These are phyloP conservation scores for Citrus mangshanensis DNA, from an alignment of 345 rosid species.

Conservation along the genomic window DNA sequence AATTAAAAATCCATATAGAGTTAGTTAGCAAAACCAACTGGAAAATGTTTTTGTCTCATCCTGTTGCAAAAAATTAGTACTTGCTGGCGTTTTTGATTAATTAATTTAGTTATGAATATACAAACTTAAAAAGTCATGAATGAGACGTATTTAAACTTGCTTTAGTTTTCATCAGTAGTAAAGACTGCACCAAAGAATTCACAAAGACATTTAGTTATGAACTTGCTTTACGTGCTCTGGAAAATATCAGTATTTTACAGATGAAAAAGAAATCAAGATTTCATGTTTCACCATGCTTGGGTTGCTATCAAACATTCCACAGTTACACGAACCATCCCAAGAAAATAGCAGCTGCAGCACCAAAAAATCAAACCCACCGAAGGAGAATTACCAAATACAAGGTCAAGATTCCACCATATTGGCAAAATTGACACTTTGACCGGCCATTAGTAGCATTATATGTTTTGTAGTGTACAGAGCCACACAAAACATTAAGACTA, in stretches of 20 bases:
- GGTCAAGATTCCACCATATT: conserved; percentile 13
- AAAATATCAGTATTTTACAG: neutral
- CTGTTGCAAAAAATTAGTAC: too few species aligned
- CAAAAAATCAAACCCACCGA: neutral
- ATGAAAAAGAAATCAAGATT: neutral
- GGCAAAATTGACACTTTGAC: conserved; percentile 17
- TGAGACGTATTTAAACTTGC: neutral
- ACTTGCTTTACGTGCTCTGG: too few species aligned
- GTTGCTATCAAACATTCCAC: conserved; percentile 27
- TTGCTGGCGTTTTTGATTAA: too few species aligned
- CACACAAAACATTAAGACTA: neutral
- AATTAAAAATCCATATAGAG: neutral
- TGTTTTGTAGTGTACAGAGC: neutral
- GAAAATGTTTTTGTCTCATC: neutral
- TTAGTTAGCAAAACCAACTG: neutral
- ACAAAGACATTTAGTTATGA: too few species aligned
- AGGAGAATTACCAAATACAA: neutral
- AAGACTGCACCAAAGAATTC: too few species aligned
- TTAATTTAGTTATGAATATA: too few species aligned
- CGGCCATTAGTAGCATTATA: neutral
- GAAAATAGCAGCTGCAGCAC: neutral
- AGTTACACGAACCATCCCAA: neutral
- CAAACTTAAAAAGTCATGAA: neutral
- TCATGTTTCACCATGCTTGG: conserved; percentile 6
- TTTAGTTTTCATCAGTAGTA: neutral